phyloP scores from a whole-genome alignment of 2,329 filamentous ascomycete species.

The Zymoseptoria passerinii region DNA sequence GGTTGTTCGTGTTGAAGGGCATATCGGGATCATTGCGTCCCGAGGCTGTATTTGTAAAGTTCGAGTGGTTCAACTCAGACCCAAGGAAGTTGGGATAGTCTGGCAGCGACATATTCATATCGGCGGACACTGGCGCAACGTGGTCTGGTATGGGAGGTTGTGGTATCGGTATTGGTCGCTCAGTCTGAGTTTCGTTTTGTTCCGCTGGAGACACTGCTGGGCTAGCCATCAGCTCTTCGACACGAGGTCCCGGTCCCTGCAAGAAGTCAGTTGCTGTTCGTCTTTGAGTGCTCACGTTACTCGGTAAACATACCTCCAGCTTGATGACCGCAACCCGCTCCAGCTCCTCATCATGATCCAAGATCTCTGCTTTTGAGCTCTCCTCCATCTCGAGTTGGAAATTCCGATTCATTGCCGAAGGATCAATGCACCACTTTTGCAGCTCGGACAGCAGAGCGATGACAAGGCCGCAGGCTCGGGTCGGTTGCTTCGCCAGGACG shows the following conservation, averaged over 20 bases:
- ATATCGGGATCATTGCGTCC: neutral
- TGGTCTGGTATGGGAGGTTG: neutral
- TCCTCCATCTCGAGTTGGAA: conserved; percentile 9
- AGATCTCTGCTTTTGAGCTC: neutral
- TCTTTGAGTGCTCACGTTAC: conserved; percentile 5
- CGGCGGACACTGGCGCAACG: neutral
- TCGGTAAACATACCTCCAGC: conserved; percentile 4
- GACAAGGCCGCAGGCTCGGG: conserved; percentile 23
- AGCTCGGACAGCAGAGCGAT: conserved; percentile 26
- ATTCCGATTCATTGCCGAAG: conserved; percentile 5
- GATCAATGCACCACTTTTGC: conserved; percentile 25
- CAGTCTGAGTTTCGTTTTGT: neutral
- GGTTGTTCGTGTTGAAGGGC: neutral
- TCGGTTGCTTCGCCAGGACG: conserved; percentile 41
- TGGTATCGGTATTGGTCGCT: neutral
- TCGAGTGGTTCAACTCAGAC: neutral
- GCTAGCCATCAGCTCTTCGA: neutral
- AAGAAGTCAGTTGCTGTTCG: neutral
- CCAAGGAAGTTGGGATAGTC: neutral
- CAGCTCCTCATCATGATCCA: conserved; percentile 9
- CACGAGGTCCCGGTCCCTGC: neutral
- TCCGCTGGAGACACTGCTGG: neutral
- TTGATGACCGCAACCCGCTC: conserved; percentile 2
- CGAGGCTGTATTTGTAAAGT: neutral
- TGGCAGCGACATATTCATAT: neutral